A percentile compares a stretch with the other conserved stretches of the same genome.
phyloP scores from a whole-genome alignment of 495 filamentous ascomycete genomes.

The Cryomyces minteri region DNA sequence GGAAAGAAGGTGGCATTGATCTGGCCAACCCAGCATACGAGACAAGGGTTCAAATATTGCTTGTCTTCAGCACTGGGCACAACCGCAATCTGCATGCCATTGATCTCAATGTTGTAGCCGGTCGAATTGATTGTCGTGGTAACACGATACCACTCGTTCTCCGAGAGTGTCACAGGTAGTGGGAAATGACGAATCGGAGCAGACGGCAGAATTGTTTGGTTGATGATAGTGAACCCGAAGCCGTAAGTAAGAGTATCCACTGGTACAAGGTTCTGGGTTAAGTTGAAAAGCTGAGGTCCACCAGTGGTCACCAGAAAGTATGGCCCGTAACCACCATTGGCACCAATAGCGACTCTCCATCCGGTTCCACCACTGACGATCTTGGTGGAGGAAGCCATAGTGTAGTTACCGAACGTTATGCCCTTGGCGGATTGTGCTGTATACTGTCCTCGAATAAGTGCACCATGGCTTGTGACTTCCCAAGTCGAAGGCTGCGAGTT shows the following conservation, averaged over 20 bases:
- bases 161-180: not conserved
- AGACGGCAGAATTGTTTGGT: conserved; percentile 3
- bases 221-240: conserved; percentile 1
- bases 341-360: conserved; percentile 2
- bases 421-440: conserved; percentile 1
- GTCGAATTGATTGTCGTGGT: conserved; percentile 1
- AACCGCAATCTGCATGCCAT: conserved; percentile 1
- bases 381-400: conserved; percentile 5
- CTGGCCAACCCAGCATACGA: not conserved
- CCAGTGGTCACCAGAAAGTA: conserved; percentile 4
- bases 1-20: not conserved
- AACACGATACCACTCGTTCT: conserved; percentile 4
- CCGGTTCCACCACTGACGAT: conserved; percentile 5
- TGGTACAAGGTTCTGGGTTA: conserved; percentile 5
- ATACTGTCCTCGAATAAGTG: conserved; percentile 1
- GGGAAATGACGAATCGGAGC: not conserved
- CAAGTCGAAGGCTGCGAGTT: conserved; percentile 1
- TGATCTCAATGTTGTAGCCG: conserved; percentile 1
- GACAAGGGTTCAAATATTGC: not conserved
- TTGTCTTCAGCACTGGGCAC: not conserved
- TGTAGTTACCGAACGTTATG: conserved; percentile 3
- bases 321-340: not conserved
- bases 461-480: conserved; percentile 3
- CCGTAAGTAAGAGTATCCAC: conserved; percentile 3
- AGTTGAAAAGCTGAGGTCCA: conserved; percentile 5